Evolutionary conservation across 164 flowering plant genomes (phyloP), one percentile per base, ranked within the genome.

Genomic region (Cinnamomum micranthum): DNA sequence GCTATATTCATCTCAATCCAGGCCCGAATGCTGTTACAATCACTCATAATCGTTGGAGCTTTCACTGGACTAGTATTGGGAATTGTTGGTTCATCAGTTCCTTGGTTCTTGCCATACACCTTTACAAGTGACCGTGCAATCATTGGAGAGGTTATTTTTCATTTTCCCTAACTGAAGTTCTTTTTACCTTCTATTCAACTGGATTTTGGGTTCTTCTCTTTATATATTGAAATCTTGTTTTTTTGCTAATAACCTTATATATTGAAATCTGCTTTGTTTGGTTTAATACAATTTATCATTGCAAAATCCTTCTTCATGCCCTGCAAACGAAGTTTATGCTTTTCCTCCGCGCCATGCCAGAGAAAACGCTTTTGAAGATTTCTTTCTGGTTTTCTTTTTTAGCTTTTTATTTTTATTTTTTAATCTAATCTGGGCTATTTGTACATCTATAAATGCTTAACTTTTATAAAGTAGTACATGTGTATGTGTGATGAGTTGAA

Each of bases 1-100:
- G 41, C 58, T 73, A 24, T 73, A 23, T 63, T 70, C 20, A 68
- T 62, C 50, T 76, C 50, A 71, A 73, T 79, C 50, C 92, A 93
- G 98, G 97, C 93, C 50, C 85, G 91, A 65, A 77, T 51, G 79
- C 85, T 95, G 65, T 81, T 95, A 68, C 90, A 90, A 85, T 91
- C 99, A 63, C 95, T 95, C 24, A 73, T 95, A 68, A 81, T 88
- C 24, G 91, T 95, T 81, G 99, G 99, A 71, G 85, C 86, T 22
- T 78, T 87, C 69, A 73, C 78, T 75, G 99, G 99, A 73, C 47
- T 87, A 33, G 31, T 84, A 31, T 74, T 92, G 51, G 98, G 97
- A 67, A 65, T 74, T 6, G 47, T 88, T 76, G 99, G 97, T 75
- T 86, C 90, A 63, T 82, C 79, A 20, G 79, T 92, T 71, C 97